Conservation (phyloP, 2,329 filamentous ascomycete species). For the Fusarium sp. region DNA sequence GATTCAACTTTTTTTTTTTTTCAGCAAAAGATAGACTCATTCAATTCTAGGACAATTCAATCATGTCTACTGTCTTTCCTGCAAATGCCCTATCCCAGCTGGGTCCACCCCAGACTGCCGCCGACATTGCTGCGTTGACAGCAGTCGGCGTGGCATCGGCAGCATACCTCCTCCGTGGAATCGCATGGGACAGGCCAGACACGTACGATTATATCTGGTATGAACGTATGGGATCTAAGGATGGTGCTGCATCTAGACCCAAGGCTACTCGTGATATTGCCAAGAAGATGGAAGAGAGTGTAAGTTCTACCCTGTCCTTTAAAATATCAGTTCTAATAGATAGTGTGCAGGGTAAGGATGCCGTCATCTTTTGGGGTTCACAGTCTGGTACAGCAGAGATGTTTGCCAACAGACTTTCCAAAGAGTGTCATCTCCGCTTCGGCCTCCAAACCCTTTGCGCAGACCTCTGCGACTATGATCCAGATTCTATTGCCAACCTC, state of each 20-base stretch:
- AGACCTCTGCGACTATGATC: constrained; percentile 62
- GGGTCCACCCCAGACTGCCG: constrained; percentile 36
- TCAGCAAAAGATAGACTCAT: background rate
- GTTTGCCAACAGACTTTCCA: constrained; percentile 87
- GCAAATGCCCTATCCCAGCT: constrained; percentile 34
- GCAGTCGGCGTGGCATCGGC: constrained; percentile 39
- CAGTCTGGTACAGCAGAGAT: constrained; percentile 97
- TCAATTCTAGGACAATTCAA: constrained; percentile 1
- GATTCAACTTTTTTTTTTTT: background rate
- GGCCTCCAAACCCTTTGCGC: constrained; percentile 89
- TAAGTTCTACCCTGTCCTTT: constrained; percentile 19
- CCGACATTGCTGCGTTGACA: constrained; percentile 43
- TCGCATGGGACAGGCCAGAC: constrained; percentile 62
- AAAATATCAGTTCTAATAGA: constrained; percentile 1
- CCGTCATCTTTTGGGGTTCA: constrained; percentile 93
- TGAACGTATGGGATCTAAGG: constrained; percentile 57
- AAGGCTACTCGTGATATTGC: constrained; percentile 60
- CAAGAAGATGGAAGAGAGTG: constrained; percentile 47
- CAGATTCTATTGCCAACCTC: constrained; percentile 50
- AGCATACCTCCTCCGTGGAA: constrained; percentile 57
- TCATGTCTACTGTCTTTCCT: constrained; percentile 38
- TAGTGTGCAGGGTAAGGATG: constrained; percentile 72
- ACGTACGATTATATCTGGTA: constrained; percentile 62
- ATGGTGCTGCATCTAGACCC: constrained; percentile 35
- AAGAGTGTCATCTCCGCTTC: constrained; percentile 89